These are phyloP conservation scores for Melastoma malabathricum DNA, from an alignment of 345 rosid genomes.

Conservation along the genomic window DNA sequence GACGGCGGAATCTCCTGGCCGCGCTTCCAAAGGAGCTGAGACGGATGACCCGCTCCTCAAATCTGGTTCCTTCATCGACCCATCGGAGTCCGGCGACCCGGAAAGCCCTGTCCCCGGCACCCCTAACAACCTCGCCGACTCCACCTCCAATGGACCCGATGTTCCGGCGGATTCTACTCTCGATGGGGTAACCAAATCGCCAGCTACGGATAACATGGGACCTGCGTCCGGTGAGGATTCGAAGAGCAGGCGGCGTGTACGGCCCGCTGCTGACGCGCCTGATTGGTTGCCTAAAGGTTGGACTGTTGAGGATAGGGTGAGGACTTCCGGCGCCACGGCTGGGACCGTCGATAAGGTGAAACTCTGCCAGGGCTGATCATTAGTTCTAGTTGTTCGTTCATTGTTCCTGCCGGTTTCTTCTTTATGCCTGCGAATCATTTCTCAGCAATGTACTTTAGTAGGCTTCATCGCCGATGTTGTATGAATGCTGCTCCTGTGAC, in stretches of 20 bases:
- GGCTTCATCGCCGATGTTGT: no score
- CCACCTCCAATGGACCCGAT: neutral
- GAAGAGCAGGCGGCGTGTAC: slow-evolving; percentile 4
- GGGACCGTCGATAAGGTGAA: slow-evolving; percentile 62
- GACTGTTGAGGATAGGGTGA: slow-evolving; percentile 58
- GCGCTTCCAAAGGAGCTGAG: neutral
- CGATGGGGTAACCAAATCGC: neutral
- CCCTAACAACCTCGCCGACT: neutral
- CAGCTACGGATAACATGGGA: slow-evolving; percentile 8
- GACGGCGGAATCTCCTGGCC: no score
- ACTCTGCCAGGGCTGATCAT: no score
- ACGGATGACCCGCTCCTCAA: slow-evolving; percentile 32
- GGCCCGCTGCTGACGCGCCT: slow-evolving; percentile 7
- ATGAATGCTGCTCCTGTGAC: no score
- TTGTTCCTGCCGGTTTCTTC: neutral
- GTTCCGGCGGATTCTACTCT: neutral
- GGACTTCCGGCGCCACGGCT: slow-evolving; percentile 64
- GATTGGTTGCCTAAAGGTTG: slow-evolving; percentile 55
- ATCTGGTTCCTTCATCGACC: slow-evolving; percentile 30
- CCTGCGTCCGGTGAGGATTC: slow-evolving; percentile 10
- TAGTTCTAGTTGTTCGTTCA: slow-evolving; percentile 2
- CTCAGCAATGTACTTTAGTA: neutral
- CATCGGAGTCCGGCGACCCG: slow-evolving; percentile 4
- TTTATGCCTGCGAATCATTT: neutral
- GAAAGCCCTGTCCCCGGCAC: slow-evolving; percentile 9